Evolutionary conservation across 2,329 filamentous ascomycete species (phyloP).

Genomic region (Microsporum canis): DNA sequence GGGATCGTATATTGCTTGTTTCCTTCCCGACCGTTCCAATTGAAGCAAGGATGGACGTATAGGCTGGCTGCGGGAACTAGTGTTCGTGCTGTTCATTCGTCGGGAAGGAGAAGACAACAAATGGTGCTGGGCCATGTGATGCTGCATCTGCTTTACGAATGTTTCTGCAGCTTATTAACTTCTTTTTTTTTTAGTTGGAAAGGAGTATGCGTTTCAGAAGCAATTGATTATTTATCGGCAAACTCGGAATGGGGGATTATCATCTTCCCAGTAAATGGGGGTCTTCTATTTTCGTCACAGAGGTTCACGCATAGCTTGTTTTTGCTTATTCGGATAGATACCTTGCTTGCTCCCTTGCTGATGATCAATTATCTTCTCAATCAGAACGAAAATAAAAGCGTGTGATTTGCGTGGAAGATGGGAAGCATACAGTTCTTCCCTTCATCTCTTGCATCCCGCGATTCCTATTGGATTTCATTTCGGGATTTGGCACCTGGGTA

Average conservation of each 20-base stretch:
- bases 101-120: background rate
- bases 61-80: background rate
- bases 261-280: background rate
- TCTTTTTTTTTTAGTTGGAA: background rate
- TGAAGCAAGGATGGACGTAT: background rate
- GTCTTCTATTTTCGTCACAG: background rate
- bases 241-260: background rate
- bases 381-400: background rate
- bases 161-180: background rate
- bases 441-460: background rate
- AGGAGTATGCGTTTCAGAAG: background rate
- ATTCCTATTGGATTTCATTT: background rate
- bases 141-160: background rate
- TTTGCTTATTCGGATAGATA: background rate
- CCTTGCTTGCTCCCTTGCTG: background rate
- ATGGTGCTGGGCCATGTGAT: background rate
- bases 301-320: background rate
- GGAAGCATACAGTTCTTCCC: background rate
- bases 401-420: background rate
- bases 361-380: background rate
- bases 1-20: constrained; percentile 1
- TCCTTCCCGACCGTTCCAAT: background rate
- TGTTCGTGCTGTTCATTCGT: constrained; percentile 2
- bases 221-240: background rate
- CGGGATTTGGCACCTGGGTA: background rate